Evolutionary conservation across 768 basidiomycete species (phyloP).

Genomic region (Strobilomyces dryophilus): DNA sequence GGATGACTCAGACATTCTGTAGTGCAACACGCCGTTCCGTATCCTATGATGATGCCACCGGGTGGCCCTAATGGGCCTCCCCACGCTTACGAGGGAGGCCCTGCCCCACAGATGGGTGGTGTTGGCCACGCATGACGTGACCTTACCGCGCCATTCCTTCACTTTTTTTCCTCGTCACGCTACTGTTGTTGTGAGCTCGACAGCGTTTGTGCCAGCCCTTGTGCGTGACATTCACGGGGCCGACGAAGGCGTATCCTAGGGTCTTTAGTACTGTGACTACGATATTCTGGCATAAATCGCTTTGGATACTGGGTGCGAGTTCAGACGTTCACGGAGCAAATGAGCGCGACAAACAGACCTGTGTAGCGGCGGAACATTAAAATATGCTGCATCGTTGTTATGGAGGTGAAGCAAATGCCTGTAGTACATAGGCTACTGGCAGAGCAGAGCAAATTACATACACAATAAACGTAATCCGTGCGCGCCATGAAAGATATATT

Average conservation of each 20-base stretch:
- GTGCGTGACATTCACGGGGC: slow-evolving; percentile 22
- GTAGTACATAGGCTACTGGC: no score
- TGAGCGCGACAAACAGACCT: no score
- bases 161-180: slow-evolving; percentile 9
- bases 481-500: not conserved
- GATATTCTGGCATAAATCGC: slow-evolving; percentile 25
- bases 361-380: no score
- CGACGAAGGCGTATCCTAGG: slow-evolving; percentile 4
- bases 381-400: not conserved
- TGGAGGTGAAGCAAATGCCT: no score
- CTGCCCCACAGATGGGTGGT: slow-evolving; percentile 73
- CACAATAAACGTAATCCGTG: slow-evolving; percentile 7
- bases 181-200: slow-evolving; percentile 27
- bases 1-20: slow-evolving; percentile 26
- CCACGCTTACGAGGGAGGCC: slow-evolving; percentile 68
- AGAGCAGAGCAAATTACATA: no score
- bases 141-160: slow-evolving; percentile 8
- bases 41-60: slow-evolving; percentile 87
- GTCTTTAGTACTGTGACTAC: slow-evolving; percentile 26
- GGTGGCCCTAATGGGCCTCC: slow-evolving; percentile 61
- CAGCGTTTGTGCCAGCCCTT: slow-evolving; percentile 20
- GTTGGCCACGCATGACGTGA: slow-evolving; percentile 49
- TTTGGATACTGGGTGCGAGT: slow-evolving; percentile 20
- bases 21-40: slow-evolving; percentile 86
- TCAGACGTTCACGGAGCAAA: not conserved